A percentile compares a stretch with the other conserved stretches of the same genome.
Evolutionary conservation across 2,329 filamentous ascomycete genomes (phyloP).

Genomic region (Nothopassalora personata): DNA sequence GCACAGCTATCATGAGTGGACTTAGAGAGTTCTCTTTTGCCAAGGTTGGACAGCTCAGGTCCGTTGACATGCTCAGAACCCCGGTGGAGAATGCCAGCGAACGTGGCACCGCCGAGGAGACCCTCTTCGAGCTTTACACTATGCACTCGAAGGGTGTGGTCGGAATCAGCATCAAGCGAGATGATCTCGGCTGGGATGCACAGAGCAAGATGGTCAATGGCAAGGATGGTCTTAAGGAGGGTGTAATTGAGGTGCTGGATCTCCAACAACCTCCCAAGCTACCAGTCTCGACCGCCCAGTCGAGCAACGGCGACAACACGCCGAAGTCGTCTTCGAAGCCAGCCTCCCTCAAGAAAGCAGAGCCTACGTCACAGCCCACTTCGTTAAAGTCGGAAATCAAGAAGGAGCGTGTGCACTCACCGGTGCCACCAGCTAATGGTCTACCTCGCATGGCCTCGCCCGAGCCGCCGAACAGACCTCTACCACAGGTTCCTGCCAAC

Average conservation of each 20-base stretch:
- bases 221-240: constrained; percentile 69
- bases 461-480: constrained; percentile 19
- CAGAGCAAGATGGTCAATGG: constrained; percentile 81
- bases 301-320: constrained; percentile 14
- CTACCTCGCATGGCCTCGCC: constrained; percentile 15
- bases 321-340: constrained; percentile 17
- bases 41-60: constrained; percentile 79
- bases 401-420: constrained; percentile 17
- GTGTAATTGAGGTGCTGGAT: constrained; percentile 68
- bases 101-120: constrained; percentile 56
- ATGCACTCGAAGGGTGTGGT: constrained; percentile 99
- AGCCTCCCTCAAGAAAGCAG: constrained; percentile 20
- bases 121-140: constrained; percentile 88
- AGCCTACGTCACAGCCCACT: constrained; percentile 16
- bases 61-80: constrained; percentile 77
- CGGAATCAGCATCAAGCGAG: constrained; percentile 76
- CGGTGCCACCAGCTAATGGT: constrained; percentile 13
- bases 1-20: constrained; percentile 94
- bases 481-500: constrained; percentile 26
- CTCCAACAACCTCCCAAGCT: constrained; percentile 39
- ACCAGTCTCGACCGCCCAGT: constrained; percentile 12
- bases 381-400: constrained; percentile 18
- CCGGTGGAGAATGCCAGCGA: constrained; percentile 52
- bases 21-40: constrained; percentile 91
- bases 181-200: constrained; percentile 84